Conservation (phyloP, 164 flowering plant genomes). For the Protea cynaroides region DNA sequence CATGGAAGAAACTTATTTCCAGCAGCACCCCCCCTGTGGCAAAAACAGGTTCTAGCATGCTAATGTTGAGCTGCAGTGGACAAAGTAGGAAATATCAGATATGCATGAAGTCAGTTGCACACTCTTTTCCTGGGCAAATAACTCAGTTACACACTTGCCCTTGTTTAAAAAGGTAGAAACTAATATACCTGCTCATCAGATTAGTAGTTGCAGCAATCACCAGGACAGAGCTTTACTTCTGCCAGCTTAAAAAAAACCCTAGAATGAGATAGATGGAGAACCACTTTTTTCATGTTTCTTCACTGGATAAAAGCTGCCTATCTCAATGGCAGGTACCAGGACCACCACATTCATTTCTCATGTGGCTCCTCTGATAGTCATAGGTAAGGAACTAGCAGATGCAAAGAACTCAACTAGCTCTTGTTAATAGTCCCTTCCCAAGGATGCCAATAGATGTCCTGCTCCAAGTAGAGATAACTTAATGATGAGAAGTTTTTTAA, state of each 20-base stretch:
- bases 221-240: not conserved
- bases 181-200: not conserved
- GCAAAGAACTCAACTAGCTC: constrained; percentile 1
- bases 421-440: constrained; percentile 10
- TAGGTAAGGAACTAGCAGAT: not conserved
- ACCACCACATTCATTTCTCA: not conserved
- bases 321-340: not conserved
- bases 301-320: not conserved
- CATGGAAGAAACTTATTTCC: too few species aligned
- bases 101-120: not conserved
- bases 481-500: not conserved
- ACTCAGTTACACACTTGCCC: not conserved
- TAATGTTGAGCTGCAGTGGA: not conserved
- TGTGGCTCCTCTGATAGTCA: not conserved
- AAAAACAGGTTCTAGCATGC: not conserved
- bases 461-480: constrained; percentile 9
- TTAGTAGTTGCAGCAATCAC: not conserved
- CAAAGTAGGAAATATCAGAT: not conserved
- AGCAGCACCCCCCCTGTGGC: too few species aligned
- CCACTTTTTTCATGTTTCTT: not conserved
- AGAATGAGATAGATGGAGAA: not conserved
- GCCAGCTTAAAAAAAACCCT: too few species aligned
- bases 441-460: constrained; percentile 29
- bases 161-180: not conserved
- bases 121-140: too few species aligned